Evolutionary conservation across 208 protist genomes (phyloP).

Genomic region (Leishmania mexicana): DNA sequence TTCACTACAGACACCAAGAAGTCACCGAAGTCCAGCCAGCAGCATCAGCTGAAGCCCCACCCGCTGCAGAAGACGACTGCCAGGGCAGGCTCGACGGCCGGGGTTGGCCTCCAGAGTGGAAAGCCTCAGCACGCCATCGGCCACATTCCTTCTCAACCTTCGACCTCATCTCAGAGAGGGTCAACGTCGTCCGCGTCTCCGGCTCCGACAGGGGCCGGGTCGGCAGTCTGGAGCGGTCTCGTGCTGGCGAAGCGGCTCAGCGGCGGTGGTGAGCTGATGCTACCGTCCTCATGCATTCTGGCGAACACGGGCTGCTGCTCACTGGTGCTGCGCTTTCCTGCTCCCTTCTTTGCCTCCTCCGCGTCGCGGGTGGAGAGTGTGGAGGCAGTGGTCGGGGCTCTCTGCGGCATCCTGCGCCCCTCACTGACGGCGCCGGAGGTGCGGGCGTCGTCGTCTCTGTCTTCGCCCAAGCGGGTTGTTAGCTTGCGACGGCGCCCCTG

Average conservation of each 20-base stretch:
- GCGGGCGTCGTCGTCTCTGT: conserved; percentile 17
- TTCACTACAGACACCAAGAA: conserved; percentile 5
- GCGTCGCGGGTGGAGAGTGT: conserved; percentile 58
- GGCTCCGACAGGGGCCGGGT: neutral
- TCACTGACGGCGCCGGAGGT: conserved; percentile 21
- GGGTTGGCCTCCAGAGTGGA: neutral
- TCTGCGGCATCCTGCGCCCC: conserved; percentile 65
- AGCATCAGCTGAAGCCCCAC: conserved; percentile 3
- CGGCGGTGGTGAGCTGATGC: conserved; percentile 68
- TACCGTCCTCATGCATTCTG: conserved; percentile 65
- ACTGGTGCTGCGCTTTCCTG: conserved; percentile 70
- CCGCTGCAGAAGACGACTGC: neutral
- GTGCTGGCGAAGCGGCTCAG: conserved; percentile 62
- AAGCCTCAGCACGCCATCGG: neutral
- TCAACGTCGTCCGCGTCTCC: neutral
- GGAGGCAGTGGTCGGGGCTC: conserved; percentile 73
- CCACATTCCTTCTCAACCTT: neutral
- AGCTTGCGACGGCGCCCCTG: conserved; percentile 14
- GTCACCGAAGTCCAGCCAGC: neutral
- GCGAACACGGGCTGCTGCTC: conserved; percentile 55
- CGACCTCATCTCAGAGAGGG: neutral
- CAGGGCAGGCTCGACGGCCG: neutral
- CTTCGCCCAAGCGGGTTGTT: conserved; percentile 6
- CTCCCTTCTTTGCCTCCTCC: conserved; percentile 34
- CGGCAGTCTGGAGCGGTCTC: conserved; percentile 29